Evolutionary conservation across 2,329 filamentous ascomycete species (phyloP).

Genomic region (Nigrospora sphaerica): DNA sequence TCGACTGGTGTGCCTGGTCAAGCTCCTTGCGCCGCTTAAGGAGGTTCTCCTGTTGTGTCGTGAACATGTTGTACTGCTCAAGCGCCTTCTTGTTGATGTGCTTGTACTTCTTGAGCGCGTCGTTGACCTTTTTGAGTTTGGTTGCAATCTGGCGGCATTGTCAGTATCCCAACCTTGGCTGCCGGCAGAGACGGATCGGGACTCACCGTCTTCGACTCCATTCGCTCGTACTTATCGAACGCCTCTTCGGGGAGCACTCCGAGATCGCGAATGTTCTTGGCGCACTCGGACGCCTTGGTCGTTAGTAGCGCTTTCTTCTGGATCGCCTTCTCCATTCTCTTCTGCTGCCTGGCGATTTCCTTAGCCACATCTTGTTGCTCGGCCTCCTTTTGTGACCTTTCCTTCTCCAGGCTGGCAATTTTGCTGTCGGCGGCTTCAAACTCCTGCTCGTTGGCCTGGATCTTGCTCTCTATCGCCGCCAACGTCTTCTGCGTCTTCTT

Average conservation of each 20-base stretch:
- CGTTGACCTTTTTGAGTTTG: conserved; percentile 83
- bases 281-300: conserved; percentile 71
- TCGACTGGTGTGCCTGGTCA: conserved; percentile 77
- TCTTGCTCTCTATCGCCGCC: conserved; percentile 58
- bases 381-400: conserved; percentile 59
- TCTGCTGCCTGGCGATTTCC: conserved; percentile 78
- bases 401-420: conserved; percentile 27
- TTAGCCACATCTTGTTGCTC: conserved; percentile 68
- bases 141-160: conserved; percentile 48
- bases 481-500: conserved; percentile 67
- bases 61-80: conserved; percentile 98
- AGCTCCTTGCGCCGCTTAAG: conserved; percentile 81
- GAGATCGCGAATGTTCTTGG: conserved; percentile 83
- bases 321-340: conserved; percentile 85
- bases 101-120: conserved; percentile 90
- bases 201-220: conserved; percentile 68
- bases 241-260: conserved; percentile 92
- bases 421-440: conserved; percentile 48
- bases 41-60: conserved; percentile 80
- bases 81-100: conserved; percentile 99
- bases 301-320: conserved; percentile 78
- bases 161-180: conserved; percentile 5
- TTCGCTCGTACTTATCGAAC: conserved; percentile 82
- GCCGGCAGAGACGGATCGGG: not conserved
- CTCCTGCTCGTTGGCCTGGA: conserved; percentile 67